Percentiles rank a stretch among this genome's conserved stretches.
Evolutionary conservation across 2,329 filamentous ascomycete genomes (phyloP).

Genomic region (Teratosphaeria nubilosa): DNA sequence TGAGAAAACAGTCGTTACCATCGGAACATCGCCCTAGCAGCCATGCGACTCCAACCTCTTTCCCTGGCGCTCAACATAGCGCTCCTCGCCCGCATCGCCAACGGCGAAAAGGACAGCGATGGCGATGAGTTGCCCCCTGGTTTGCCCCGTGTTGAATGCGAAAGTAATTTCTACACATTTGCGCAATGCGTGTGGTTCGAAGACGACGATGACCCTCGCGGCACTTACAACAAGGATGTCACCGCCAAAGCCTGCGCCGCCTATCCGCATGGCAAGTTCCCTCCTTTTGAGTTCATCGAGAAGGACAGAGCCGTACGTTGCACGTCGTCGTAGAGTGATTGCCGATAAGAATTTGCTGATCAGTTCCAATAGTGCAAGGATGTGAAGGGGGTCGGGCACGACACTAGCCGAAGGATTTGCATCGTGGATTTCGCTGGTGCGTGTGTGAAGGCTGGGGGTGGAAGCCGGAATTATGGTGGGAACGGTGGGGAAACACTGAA

Average conservation of each 20-base stretch:
- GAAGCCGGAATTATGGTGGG: background rate
- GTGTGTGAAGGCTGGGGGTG: background rate
- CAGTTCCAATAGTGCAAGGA: background rate
- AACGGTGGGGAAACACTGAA: background rate
- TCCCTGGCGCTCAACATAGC: background rate
- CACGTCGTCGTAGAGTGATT: too few relatives aligned
- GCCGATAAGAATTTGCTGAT: too few relatives aligned
- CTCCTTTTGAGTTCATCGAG: background rate
- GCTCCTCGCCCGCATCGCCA: background rate
- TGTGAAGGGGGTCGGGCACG: background rate
- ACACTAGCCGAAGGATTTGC: background rate
- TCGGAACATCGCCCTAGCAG: background rate
- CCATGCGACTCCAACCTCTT: background rate
- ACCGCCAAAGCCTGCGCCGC: background rate
- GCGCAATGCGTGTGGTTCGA: background rate
- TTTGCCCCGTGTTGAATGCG: too few relatives aligned
- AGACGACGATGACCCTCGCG: background rate
- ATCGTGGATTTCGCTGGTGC: background rate
- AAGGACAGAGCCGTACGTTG: background rate
- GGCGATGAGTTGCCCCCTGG: too few relatives aligned
- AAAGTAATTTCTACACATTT: background rate
- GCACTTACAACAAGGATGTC: background rate
- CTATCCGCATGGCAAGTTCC: background rate
- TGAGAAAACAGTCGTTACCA: background rate
- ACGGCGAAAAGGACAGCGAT: too few relatives aligned